phyloP scores from a whole-genome alignment of 257 asterid genomes.

The Anisodus tanguticus region DNA sequence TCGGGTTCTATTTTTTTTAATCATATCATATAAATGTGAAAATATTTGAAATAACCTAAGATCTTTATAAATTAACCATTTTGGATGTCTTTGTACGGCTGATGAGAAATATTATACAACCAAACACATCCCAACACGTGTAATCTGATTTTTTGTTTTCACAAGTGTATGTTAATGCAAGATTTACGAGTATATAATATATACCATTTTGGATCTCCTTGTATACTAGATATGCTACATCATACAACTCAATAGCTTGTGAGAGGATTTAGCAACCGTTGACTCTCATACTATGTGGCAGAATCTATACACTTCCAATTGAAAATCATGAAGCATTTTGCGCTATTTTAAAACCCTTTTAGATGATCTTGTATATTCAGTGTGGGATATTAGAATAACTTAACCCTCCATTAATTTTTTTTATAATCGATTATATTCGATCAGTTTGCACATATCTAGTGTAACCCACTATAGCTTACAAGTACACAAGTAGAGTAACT shows the following conservation, averaged over 20 bases:
- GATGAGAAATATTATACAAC: not conserved
- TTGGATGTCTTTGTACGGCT: too few relatives aligned
- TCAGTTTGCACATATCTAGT: not conserved
- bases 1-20: too few relatives aligned
- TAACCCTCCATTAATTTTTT: not conserved
- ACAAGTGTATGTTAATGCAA: not conserved
- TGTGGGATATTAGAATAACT: not conserved
- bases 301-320: not conserved
- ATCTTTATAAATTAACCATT: too few relatives aligned
- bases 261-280: not conserved
- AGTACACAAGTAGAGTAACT: not conserved
- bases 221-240: not conserved
- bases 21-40: too few relatives aligned
- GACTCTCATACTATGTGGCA: not conserved
- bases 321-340: not conserved
- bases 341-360: not conserved
- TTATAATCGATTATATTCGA: not conserved
- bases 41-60: too few relatives aligned
- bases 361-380: not conserved
- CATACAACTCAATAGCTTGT: not conserved
- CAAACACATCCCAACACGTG: not conserved
- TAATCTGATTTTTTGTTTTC: not conserved
- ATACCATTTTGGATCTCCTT: not conserved
- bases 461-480: too few relatives aligned
- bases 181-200: not conserved